Conservation (phyloP, 2,329 filamentous ascomycete genomes). For the Epichloe hybrida region DNA sequence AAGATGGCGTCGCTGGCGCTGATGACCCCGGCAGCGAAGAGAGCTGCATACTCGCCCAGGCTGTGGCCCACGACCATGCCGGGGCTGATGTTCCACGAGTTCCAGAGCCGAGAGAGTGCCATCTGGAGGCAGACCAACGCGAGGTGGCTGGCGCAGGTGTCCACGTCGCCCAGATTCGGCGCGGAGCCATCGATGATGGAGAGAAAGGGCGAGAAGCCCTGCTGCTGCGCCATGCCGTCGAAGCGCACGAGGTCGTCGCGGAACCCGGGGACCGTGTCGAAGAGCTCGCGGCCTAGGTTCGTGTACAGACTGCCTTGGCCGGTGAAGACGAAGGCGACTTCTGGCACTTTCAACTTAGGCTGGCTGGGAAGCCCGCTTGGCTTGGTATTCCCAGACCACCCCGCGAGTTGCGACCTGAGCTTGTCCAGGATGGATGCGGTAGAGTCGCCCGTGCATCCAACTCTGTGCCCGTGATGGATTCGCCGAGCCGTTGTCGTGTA, state of each 20-base stretch:
- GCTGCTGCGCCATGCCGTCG: slow-evolving; percentile 16
- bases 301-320: slow-evolving; percentile 28
- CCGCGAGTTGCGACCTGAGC: background rate
- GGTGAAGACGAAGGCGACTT: slow-evolving; percentile 30
- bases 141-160: slow-evolving; percentile 21
- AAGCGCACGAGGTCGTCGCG: slow-evolving; percentile 19
- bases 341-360: background rate
- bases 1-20: slow-evolving; percentile 59
- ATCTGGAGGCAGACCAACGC: slow-evolving; percentile 25
- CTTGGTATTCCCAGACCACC: background rate
- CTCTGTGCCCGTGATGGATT: slow-evolving; percentile 45
- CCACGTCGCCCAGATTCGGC: slow-evolving; percentile 10
- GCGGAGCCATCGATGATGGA: slow-evolving; percentile 28
- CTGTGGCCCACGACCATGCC: slow-evolving; percentile 47
- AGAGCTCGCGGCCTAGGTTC: slow-evolving; percentile 21
- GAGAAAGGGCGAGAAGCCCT: slow-evolving; percentile 25
- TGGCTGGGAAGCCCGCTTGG: background rate
- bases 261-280: slow-evolving; percentile 17
- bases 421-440: background rate
- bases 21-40: slow-evolving; percentile 56
- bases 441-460: slow-evolving; percentile 27
- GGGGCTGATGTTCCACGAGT: slow-evolving; percentile 35
- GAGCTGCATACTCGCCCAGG: slow-evolving; percentile 60
- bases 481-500: slow-evolving; percentile 57
- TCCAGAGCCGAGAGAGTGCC: slow-evolving; percentile 26